Percentiles rank a stretch among this genome's conserved stretches.
phyloP scores from a whole-genome alignment of 1,284 basidiomycete genomes.

The Vanrija sp. region DNA sequence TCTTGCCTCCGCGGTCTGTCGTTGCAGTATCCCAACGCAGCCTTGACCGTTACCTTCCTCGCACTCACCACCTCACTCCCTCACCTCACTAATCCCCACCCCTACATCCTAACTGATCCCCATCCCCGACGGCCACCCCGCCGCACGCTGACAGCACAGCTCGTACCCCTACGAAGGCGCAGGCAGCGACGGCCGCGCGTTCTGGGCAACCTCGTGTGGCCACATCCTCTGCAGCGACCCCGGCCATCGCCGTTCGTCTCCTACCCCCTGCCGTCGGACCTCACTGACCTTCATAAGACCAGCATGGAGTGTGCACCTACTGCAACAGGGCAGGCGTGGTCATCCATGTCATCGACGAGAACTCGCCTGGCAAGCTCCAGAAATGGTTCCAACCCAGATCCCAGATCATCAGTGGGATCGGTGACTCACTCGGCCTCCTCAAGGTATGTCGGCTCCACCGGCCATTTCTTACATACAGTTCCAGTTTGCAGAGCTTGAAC shows the following conservation, averaged over 20 bases:
- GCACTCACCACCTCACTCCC: neutral
- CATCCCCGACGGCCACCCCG: too few relatives aligned
- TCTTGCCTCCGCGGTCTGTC: too few relatives aligned
- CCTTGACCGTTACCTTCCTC: too few relatives aligned
- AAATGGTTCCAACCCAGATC: neutral
- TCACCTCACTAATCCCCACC: neutral
- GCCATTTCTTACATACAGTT: conserved; percentile 4
- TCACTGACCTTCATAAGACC: conserved; percentile 14
- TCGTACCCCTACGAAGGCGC: conserved; percentile 2
- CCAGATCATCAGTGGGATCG: neutral
- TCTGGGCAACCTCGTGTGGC: conserved; percentile 42
- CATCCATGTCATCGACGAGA: conserved; percentile 11
- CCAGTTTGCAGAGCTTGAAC: conserved; percentile 9
- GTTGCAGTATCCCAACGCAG: too few relatives aligned
- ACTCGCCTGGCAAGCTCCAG: neutral
- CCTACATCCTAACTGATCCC: too few relatives aligned
- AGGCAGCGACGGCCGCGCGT: conserved; percentile 15
- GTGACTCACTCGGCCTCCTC: neutral
- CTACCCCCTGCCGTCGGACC: neutral
- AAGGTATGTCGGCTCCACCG: neutral
- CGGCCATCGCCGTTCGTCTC: conserved; percentile 26
- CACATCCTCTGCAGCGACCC: conserved; percentile 35
- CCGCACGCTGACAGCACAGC: neutral
- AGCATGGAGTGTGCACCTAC: conserved; percentile 15
- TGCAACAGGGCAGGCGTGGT: conserved; percentile 11